Conservation (phyloP, 2,329 filamentous ascomycete species). For the Talaromyces sp. region DNA sequence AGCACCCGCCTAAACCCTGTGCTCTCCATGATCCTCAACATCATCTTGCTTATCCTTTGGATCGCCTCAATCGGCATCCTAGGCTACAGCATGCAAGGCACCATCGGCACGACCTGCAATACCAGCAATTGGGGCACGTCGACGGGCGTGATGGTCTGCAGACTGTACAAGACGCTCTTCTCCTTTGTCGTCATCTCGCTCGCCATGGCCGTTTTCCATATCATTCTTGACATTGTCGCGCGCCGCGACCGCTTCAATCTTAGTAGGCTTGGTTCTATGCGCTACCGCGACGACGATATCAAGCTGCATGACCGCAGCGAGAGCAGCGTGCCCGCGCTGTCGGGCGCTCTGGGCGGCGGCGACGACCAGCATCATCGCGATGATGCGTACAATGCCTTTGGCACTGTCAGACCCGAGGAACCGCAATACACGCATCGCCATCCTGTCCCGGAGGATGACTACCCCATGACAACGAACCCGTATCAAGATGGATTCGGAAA, state of each 20-base stretch:
- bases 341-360: not conserved
- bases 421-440: constrained; percentile 1
- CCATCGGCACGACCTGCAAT: constrained; percentile 48
- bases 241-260: constrained; percentile 38
- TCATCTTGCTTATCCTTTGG: constrained; percentile 48
- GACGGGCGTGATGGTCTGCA: constrained; percentile 52
- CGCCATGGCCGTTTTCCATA: constrained; percentile 42
- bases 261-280: constrained; percentile 46
- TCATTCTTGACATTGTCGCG: constrained; percentile 49
- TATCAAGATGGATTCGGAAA: not conserved
- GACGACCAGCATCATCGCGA: not conserved
- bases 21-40: constrained; percentile 48
- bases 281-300: constrained; percentile 26
- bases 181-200: constrained; percentile 47
- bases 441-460: constrained; percentile 4
- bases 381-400: constrained; percentile 13
- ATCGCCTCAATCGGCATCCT: constrained; percentile 47
- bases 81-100: constrained; percentile 49
- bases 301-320: constrained; percentile 26
- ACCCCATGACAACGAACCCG: constrained; percentile 1
- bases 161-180: constrained; percentile 57
- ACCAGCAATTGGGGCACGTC: constrained; percentile 48
- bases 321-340: constrained; percentile 13
- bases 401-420: constrained; percentile 10
- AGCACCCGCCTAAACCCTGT: constrained; percentile 48